Conservation (phyloP, 768 basidiomycete genomes). For the Fomitopsis serialis region DNA sequence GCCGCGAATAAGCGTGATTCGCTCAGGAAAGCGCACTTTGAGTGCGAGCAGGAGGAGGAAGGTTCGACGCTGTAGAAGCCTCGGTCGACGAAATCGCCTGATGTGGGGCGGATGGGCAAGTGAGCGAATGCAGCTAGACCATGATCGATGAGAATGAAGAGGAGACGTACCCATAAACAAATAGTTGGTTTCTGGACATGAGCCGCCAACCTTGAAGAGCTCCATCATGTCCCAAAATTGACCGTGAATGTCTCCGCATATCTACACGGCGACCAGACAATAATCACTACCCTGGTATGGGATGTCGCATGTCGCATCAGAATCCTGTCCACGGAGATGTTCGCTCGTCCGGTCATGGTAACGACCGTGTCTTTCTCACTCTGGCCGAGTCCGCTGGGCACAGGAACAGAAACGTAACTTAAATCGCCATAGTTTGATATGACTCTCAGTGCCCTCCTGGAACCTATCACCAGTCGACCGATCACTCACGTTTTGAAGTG, state of each 20-base stretch:
- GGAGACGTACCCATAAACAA: slow-evolving; percentile 84
- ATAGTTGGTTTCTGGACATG: slow-evolving; percentile 91
- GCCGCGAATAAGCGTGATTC: slow-evolving; percentile 93
- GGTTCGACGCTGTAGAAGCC: slow-evolving; percentile 97
- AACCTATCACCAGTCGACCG: no score
- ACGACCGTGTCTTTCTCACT: no score
- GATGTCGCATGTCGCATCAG: background rate
- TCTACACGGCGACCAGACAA: slow-evolving; percentile 33
- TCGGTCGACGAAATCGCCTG: slow-evolving; percentile 97
- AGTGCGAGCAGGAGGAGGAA: slow-evolving; percentile 91
- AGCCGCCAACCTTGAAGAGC: slow-evolving; percentile 88
- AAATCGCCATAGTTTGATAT: no score
- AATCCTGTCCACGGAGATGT: slow-evolving; percentile 15
- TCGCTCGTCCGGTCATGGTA: slow-evolving; percentile 5
- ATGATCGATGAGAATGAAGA: slow-evolving; percentile 4
- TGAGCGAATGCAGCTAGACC: background rate
- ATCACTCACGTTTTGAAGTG: no score
- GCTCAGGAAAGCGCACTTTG: slow-evolving; percentile 96
- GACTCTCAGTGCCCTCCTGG: no score
- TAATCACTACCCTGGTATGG: background rate
- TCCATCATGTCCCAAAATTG: slow-evolving; percentile 97
- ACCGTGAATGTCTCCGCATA: slow-evolving; percentile 95
- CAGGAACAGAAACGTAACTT: no score
- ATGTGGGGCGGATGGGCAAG: slow-evolving; percentile 8
- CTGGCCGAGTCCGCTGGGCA: no score